Evolutionary conservation across 1,139 yeast species (phyloP), one percentile per base, ranked within the genome.

Genomic region (Williopsis jadinii): DNA sequence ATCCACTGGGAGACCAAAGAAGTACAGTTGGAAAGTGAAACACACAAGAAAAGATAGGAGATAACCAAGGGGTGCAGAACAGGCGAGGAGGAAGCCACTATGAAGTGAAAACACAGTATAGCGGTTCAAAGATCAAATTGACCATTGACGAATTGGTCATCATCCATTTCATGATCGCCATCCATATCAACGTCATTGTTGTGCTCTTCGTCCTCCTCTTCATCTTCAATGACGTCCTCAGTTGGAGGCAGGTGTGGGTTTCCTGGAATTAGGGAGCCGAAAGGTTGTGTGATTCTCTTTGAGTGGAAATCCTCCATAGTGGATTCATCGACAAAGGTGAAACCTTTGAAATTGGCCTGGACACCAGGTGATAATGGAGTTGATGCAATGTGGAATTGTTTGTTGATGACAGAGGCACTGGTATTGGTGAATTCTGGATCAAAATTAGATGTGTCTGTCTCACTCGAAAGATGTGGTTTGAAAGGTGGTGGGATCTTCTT

Each of bases 401-500:
- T 79, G 57, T 77, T 80, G 61, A 86, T 74, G 32, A 78, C 80
- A 14, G 94, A 82, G 1, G 95, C 87, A 30, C 95, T 84, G 38
- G 95, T 90, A 53, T 82, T 84, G 12, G 98, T 92, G 63, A 92
- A 92, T 63, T 90, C 97, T 8, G 97, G 97, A 60, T 92, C 98
- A 64, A 92, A 92, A 63, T 92, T 92, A 11, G 95, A 84, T 9
- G 96, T 90, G 62, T 92, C 98, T 3, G 94, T 79, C 59, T 92
- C 98, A 32, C 88, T 82, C 8, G 84, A 68, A 51, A 92, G 75
- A 60, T 87, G 95, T 3, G 98, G 98, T 62, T 88, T 87, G 68
- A 88, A 90, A 3, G 98, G 98, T 30, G 98, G 98, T 37, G 96
- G 95, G n/a, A 92, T 77, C 58, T 84, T 84, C 68, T 87, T 90